A percentile compares a stretch with the other conserved stretches of the same genome.
These are phyloP conservation scores for Trametes sp. DNA, from an alignment of 1,284 basidiomycete species.

Conservation along the genomic window DNA sequence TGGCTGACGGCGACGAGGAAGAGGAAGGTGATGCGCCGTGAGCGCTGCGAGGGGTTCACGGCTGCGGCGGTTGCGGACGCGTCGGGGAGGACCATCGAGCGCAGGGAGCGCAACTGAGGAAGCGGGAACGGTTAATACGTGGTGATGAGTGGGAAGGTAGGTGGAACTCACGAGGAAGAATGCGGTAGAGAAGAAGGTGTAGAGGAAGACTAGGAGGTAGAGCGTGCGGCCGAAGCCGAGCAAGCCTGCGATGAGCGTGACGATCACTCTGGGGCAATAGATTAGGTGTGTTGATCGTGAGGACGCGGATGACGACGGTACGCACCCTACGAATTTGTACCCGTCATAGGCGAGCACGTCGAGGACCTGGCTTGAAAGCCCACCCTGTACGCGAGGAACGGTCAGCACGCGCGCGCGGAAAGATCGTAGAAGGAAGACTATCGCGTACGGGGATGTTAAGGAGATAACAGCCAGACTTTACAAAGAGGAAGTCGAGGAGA, in stretches of 20 bases:
- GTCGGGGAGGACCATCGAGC: constrained; percentile 87
- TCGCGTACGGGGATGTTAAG: constrained; percentile 44
- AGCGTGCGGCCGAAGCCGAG: constrained; percentile 67
- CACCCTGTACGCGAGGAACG: constrained; percentile 32
- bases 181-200: constrained; percentile 88
- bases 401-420: no score
- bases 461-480: constrained; percentile 92
- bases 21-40: constrained; percentile 85
- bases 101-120: constrained; percentile 86
- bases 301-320: constrained; percentile 3
- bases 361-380: constrained; percentile 72
- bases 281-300: constrained; percentile 9
- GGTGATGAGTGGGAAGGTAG: background rate
- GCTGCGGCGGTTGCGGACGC: constrained; percentile 62
- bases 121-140: background rate
- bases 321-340: constrained; percentile 96
- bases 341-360: constrained; percentile 87
- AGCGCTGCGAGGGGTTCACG: constrained; percentile 77
- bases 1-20: constrained; percentile 84
- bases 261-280: constrained; percentile 64
- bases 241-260: constrained; percentile 70
- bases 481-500: constrained; percentile 85
- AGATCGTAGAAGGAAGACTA: background rate
- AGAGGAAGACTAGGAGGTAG: constrained; percentile 80
- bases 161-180: constrained; percentile 89